These are phyloP conservation scores for Wolfiporia cocos DNA, from an alignment of 1,284 basidiomycete genomes.

Conservation along the genomic window DNA sequence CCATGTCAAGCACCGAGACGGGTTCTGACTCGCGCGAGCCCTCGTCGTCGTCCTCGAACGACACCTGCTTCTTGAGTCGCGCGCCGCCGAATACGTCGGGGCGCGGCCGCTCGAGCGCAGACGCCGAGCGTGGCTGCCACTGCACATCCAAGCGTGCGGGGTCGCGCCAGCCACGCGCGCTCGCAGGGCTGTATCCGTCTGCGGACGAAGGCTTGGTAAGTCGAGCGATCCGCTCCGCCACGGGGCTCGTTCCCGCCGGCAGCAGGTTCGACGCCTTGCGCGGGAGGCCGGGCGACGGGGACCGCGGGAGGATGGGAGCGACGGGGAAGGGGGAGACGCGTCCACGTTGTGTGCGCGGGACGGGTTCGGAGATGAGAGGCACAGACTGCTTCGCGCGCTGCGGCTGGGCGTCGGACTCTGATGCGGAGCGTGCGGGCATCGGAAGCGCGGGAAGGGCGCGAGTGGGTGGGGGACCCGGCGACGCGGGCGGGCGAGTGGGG, in stretches of 20 bases:
- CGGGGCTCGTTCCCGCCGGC: conserved; percentile 9
- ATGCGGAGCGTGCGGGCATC: conserved; percentile 5
- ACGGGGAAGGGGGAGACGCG: conserved; percentile 45
- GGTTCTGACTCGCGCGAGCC: no score
- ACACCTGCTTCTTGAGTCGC: conserved; percentile 3
- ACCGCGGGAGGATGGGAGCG: conserved; percentile 27
- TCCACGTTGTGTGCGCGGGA: conserved; percentile 35
- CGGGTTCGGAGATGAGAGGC: conserved; percentile 22
- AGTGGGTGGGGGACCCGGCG: conserved; percentile 3
- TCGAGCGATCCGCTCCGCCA: conserved; percentile 4
- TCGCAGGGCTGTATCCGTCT: conserved; percentile 10
- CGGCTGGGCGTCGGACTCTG: conserved; percentile 10
- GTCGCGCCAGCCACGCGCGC: conserved; percentile 7
- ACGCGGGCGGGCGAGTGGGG: background rate
- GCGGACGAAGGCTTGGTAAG: conserved; percentile 9
- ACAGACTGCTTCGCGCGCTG: conserved; percentile 9
- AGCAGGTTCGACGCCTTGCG: conserved; percentile 17
- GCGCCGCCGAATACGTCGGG: conserved; percentile 9
- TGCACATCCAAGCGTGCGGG: conserved; percentile 11
- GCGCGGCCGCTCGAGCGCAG: conserved; percentile 14
- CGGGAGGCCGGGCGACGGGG: conserved; percentile 9
- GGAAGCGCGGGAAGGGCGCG: conserved; percentile 5
- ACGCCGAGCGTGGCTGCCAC: conserved; percentile 21
- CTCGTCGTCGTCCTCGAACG: conserved; percentile 7
- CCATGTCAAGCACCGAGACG: conserved; percentile 2